Conservation (phyloP, 2,329 filamentous ascomycete species). For the Sarocladium kiliense region DNA sequence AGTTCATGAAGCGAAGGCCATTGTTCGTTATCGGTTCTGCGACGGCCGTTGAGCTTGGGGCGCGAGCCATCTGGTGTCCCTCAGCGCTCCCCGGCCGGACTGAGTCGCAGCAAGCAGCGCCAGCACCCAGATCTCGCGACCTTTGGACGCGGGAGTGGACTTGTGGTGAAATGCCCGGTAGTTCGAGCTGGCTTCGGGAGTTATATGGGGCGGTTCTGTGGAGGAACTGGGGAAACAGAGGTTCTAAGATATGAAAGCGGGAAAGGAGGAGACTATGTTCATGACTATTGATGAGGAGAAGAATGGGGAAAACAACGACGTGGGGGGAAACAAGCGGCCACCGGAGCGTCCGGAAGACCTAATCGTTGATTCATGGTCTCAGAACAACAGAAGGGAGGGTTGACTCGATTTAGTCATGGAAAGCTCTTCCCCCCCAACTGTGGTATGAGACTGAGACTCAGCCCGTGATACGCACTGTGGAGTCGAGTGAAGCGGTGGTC, state of each 20-base stretch:
- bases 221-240: slow-evolving; percentile 5
- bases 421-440: background rate
- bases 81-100: slow-evolving; percentile 12
- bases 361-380: slow-evolving; percentile 11
- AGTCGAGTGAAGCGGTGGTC: background rate
- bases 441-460: slow-evolving; percentile 7
- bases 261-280: background rate
- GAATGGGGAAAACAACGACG: slow-evolving; percentile 5
- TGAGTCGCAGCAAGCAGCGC: background rate
- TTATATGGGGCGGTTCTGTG: slow-evolving; percentile 1
- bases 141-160: background rate
- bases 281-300: slow-evolving; percentile 4
- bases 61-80: slow-evolving; percentile 12
- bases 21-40: slow-evolving; percentile 14
- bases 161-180: background rate
- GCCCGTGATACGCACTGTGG: background rate
- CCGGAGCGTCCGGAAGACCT: background rate
- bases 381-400: slow-evolving; percentile 11
- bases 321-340: slow-evolving; percentile 6
- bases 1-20: slow-evolving; percentile 25
- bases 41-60: slow-evolving; percentile 6
- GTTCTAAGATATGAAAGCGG: background rate
- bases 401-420: slow-evolving; percentile 12
- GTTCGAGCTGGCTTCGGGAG: background rate
- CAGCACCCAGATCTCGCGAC: background rate